phyloP scores from a whole-genome alignment of 202 grass and related monocot genomes.

The Elaeis oleifera region DNA sequence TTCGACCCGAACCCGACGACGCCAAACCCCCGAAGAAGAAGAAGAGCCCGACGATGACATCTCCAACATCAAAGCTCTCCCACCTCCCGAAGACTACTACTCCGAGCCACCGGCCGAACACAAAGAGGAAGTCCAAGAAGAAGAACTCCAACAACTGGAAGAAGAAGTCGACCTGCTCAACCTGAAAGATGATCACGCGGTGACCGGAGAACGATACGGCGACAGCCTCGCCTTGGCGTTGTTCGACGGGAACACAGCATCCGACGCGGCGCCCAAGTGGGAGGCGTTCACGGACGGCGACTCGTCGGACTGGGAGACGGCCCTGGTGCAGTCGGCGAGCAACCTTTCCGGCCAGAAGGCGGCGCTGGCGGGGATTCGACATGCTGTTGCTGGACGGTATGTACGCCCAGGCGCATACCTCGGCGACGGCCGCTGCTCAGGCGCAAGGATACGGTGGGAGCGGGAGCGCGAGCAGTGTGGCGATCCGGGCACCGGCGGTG shows the following conservation, averaged over 20 bases:
- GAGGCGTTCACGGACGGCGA: constrained; percentile 33
- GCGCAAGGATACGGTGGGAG: neutral
- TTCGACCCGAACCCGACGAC: constrained; percentile 4
- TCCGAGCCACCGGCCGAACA: neutral
- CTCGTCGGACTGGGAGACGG: constrained; percentile 60
- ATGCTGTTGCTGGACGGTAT: constrained; percentile 75
- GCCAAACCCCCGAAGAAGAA: neutral
- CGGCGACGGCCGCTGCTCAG: constrained; percentile 2
- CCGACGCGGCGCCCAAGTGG: constrained; percentile 28
- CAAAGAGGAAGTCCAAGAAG: neutral
- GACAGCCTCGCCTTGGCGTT: constrained; percentile 48
- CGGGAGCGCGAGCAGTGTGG: constrained; percentile 59
- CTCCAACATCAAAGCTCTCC: constrained; percentile 45
- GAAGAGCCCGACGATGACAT: constrained; percentile 14
- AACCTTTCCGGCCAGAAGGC: constrained; percentile 37
- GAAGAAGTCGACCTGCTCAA: constrained; percentile 61
- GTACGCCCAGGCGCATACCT: constrained; percentile 45
- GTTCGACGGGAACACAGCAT: constrained; percentile 35
- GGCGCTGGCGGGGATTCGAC: constrained; percentile 47
- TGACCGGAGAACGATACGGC: constrained; percentile 48
- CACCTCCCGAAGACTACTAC: constrained; percentile 25
- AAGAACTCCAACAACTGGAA: constrained; percentile 9
- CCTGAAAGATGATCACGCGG: constrained; percentile 37
- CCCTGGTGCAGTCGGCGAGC: constrained; percentile 63
- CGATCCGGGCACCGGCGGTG: constrained; percentile 13